Conservation (phyloP, 805 yeast species). For the Wickerhamomyces mucosus region DNA sequence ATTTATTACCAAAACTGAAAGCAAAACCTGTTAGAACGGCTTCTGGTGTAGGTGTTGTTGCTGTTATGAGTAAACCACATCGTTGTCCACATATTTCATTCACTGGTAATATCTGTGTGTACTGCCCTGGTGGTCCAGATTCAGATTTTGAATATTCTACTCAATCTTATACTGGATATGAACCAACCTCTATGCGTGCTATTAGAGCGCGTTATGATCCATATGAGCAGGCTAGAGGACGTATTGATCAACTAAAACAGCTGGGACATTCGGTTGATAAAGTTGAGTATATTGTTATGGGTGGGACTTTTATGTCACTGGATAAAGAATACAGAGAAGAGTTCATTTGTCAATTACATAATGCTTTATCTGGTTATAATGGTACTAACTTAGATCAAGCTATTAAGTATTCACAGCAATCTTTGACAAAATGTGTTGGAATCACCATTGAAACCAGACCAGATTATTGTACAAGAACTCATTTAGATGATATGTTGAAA, state of each 20-base stretch:
- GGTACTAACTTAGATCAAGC: slow-evolving; percentile 88
- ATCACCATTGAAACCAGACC: slow-evolving; percentile 98
- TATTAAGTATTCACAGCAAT: slow-evolving; percentile 82
- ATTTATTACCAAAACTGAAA: slow-evolving; percentile 82
- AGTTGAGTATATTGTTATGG: slow-evolving; percentile 97
- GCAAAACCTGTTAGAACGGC: slow-evolving; percentile 99
- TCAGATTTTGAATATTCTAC: slow-evolving; percentile 97
- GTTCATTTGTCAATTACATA: slow-evolving; percentile 84
- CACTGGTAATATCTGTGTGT: slow-evolving; percentile 97
- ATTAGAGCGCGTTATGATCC: slow-evolving; percentile 97
- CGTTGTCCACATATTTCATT: slow-evolving; percentile 98
- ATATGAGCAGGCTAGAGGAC: slow-evolving; percentile 95
- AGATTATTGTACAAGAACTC: slow-evolving; percentile 95
- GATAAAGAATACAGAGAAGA: slow-evolving; percentile 84
- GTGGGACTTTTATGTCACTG: slow-evolving; percentile 96
- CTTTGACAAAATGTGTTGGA: slow-evolving; percentile 95
- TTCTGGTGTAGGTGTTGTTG: slow-evolving; percentile 97
- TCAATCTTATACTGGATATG: slow-evolving; percentile 96
- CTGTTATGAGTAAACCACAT: slow-evolving; percentile 99
- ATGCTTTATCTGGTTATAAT: slow-evolving; percentile 88
- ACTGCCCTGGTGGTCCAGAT: slow-evolving; percentile 99
- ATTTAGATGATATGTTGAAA: slow-evolving; percentile 87
- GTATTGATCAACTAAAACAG: slow-evolving; percentile 91
- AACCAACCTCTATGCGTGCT: slow-evolving; percentile 99
- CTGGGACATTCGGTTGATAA: slow-evolving; percentile 95